These are phyloP conservation scores for Microsporum ferrugineum DNA, from an alignment of 2,329 filamentous ascomycete species.

Conservation along the genomic window DNA sequence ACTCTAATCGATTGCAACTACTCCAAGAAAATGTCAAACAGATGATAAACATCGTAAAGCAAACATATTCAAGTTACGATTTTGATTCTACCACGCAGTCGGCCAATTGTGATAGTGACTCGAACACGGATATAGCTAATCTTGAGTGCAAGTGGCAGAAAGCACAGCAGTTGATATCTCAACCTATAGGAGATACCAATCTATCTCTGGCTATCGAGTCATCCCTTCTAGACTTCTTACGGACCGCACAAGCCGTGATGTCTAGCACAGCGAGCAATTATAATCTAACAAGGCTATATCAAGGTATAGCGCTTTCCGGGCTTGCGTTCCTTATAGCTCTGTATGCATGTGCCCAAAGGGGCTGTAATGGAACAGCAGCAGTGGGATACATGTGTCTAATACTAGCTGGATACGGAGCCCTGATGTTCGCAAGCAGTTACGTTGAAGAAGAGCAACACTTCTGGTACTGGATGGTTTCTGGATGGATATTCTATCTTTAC, in stretches of 20 bases:
- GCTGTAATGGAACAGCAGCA: background rate
- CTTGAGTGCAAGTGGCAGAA: slow-evolving; percentile 60
- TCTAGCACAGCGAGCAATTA: slow-evolving; percentile 91
- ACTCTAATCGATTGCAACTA: slow-evolving; percentile 45
- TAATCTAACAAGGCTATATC: slow-evolving; percentile 46
- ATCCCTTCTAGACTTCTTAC: slow-evolving; percentile 47
- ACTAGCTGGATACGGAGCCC: slow-evolving; percentile 56
- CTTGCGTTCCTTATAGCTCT: slow-evolving; percentile 34
- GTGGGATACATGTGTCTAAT: slow-evolving; percentile 27
- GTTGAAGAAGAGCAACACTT: slow-evolving; percentile 98
- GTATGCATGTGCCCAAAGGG: slow-evolving; percentile 18
- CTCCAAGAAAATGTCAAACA: slow-evolving; percentile 70
- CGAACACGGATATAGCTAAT: slow-evolving; percentile 36
- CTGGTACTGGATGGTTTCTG: slow-evolving; percentile 76
- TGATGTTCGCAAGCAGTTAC: slow-evolving; percentile 98
- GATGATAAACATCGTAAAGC: slow-evolving; percentile 63
- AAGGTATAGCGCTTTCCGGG: slow-evolving; percentile 28
- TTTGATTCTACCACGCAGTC: slow-evolving; percentile 12
- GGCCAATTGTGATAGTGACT: slow-evolving; percentile 17
- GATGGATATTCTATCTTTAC: slow-evolving; percentile 40
- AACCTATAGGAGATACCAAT: slow-evolving; percentile 7
- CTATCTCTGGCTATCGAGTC: slow-evolving; percentile 18
- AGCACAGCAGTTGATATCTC: slow-evolving; percentile 18
- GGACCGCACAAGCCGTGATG: slow-evolving; percentile 63
- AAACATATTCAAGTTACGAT: slow-evolving; percentile 50